Conservation (phyloP, 768 basidiomycete genomes). For the Stropharia rugosoannulata region DNA sequence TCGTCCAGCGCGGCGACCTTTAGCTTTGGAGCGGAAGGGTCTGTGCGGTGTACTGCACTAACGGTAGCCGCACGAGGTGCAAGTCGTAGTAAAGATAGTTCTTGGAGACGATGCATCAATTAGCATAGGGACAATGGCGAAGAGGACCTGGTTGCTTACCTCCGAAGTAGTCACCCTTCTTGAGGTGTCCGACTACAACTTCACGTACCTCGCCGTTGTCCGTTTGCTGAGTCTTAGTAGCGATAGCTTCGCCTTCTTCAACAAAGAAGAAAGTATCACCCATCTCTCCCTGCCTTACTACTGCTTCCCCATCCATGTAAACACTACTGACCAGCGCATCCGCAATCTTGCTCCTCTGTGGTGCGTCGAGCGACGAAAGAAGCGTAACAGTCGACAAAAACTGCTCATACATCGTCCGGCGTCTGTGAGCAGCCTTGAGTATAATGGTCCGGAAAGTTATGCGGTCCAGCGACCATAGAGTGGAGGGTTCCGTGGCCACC, state of each 20-base stretch:
- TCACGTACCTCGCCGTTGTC: slow-evolving; percentile 61
- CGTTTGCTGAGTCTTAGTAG: slow-evolving; percentile 68
- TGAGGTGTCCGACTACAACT: slow-evolving; percentile 71
- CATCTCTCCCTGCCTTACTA: slow-evolving; percentile 91
- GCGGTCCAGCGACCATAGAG: slow-evolving; percentile 94
- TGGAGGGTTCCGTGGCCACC: slow-evolving; percentile 76
- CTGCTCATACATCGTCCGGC: slow-evolving; percentile 94
- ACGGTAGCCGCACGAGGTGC: slow-evolving; percentile 97
- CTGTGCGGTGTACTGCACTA: slow-evolving; percentile 62
- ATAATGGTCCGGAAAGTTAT: slow-evolving; percentile 99
- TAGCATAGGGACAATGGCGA: background rate
- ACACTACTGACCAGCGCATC: slow-evolving; percentile 88
- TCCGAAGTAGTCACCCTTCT: slow-evolving; percentile 97
- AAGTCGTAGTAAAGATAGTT: slow-evolving; percentile 85
- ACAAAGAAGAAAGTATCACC: slow-evolving; percentile 98
- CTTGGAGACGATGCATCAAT: slow-evolving; percentile 38
- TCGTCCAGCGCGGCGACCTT: slow-evolving; percentile 94
- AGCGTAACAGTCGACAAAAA: slow-evolving; percentile 92
- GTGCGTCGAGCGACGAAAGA: slow-evolving; percentile 79
- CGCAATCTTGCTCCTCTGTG: slow-evolving; percentile 95
- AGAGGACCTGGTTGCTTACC: slow-evolving; percentile 48
- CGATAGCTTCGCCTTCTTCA: slow-evolving; percentile 89
- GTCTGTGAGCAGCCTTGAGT: slow-evolving; percentile 85
- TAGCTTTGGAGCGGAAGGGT: slow-evolving; percentile 58
- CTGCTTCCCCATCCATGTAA: slow-evolving; percentile 80